Conservation (phyloP, 345 rosid species). For the Sisymbrium irio region DNA sequence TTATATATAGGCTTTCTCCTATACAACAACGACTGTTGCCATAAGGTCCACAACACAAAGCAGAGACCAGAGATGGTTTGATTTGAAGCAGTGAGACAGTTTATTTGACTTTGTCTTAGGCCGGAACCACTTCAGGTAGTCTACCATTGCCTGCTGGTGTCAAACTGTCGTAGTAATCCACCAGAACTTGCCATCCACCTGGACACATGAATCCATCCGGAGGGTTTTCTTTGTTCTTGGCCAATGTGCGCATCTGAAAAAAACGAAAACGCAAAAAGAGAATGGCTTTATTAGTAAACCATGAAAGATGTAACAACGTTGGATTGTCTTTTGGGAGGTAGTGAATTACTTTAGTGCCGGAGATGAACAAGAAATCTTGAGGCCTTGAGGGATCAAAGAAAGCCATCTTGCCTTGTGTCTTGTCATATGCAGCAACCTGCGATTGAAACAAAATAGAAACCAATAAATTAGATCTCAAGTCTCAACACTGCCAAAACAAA, state of each 20-base stretch:
- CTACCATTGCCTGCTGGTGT: conserved; percentile 47
- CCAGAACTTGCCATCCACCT: conserved; percentile 91
- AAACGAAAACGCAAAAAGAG: neutral
- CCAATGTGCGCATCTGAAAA: conserved; percentile 83
- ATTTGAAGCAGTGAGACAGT: conserved; percentile 16
- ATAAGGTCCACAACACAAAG: conserved; percentile 15
- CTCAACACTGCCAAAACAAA: neutral
- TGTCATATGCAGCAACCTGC: conserved; percentile 95
- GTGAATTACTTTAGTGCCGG: conserved; percentile 81
- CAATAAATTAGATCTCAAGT: neutral
- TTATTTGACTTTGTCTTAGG: conserved; percentile 33
- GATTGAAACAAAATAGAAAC: neutral
- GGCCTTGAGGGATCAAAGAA: conserved; percentile 93
- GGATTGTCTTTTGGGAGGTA: neutral
- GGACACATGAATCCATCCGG: conserved; percentile 99
- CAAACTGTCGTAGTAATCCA: conserved; percentile 80
- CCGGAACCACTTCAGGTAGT: conserved; percentile 59
- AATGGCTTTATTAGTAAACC: neutral
- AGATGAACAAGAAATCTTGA: conserved; percentile 89
- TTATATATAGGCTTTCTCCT: conserved; percentile 23
- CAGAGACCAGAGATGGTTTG: neutral
- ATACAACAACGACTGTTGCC: conserved; percentile 29
- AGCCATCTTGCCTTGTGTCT: conserved; percentile 95
- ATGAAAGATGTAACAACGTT: neutral
- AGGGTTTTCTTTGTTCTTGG: conserved; percentile 89